These are phyloP conservation scores for Tuber umbilicatum DNA, from an alignment of 495 filamentous ascomycete genomes.

Conservation along the genomic window DNA sequence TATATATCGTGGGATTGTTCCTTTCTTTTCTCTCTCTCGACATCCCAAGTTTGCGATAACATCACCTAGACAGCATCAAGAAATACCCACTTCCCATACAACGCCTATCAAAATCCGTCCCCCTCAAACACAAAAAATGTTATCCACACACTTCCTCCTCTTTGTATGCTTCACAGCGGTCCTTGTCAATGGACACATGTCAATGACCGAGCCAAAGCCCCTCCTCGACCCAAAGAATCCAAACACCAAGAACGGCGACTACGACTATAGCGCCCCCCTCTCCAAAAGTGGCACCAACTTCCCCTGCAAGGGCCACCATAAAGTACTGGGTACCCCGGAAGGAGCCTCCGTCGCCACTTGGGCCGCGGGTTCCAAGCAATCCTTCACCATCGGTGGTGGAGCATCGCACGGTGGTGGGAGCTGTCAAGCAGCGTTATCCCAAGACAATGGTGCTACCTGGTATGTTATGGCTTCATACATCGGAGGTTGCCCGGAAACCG, in stretches of 20 bases:
- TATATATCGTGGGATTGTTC: neutral
- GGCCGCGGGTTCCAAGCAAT: conserved; percentile 52
- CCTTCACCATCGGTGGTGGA: conserved; percentile 49
- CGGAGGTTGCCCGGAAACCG: conserved; percentile 53
- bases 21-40: neutral
- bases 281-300: conserved; percentile 49
- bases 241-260: conserved; percentile 54
- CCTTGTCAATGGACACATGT: conserved; percentile 51
- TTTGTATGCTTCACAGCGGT: neutral
- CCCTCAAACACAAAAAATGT: neutral
- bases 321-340: conserved; percentile 46
- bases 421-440: conserved; percentile 59
- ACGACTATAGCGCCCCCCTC: conserved; percentile 53
- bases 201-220: conserved; percentile 53
- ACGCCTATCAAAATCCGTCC: neutral
- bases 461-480: conserved; percentile 60
- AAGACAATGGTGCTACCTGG: conserved; percentile 57
- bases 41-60: neutral
- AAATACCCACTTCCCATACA: neutral
- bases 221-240: conserved; percentile 46
- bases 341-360: conserved; percentile 50
- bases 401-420: conserved; percentile 59
- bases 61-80: neutral
- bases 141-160: neutral
- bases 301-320: conserved; percentile 62